phyloP scores from a whole-genome alignment of 148 eudicot genomes.

The Nepenthes mirabilis region DNA sequence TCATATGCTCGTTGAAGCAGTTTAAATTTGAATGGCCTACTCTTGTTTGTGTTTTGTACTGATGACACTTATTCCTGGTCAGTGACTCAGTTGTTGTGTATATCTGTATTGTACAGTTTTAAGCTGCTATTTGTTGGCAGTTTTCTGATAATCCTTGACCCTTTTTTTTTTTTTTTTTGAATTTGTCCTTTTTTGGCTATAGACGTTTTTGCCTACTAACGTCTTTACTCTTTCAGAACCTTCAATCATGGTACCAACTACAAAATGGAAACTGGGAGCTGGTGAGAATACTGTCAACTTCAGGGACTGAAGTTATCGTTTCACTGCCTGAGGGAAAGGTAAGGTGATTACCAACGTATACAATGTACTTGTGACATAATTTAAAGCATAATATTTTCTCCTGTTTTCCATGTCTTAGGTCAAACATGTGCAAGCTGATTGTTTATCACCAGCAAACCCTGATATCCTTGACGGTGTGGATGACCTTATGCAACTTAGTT shows the following conservation, averaged over 20 bases:
- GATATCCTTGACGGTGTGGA: conserved; percentile 94
- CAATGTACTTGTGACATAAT: background rate
- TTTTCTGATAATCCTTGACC: too few species aligned
- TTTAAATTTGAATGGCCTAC: too few species aligned
- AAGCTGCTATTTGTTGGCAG: too few species aligned
- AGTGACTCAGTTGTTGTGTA: too few species aligned
- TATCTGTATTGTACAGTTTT: too few species aligned
- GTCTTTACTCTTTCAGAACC: conserved; percentile 41
- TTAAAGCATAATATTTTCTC: conserved; percentile 2
- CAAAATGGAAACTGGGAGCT: conserved; percentile 91
- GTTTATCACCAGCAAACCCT: conserved; percentile 79
- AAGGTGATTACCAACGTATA: conserved; percentile 9
- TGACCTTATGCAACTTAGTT: conserved; percentile 96
- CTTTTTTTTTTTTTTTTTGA: background rate
- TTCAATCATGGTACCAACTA: conserved; percentile 77
- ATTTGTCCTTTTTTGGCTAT: background rate
- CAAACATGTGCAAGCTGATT: conserved; percentile 47
- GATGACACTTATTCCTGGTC: too few species aligned
- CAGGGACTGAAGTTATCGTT: conserved; percentile 51
- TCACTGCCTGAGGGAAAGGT: conserved; percentile 78
- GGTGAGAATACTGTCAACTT: conserved; percentile 52
- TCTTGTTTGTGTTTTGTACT: too few species aligned
- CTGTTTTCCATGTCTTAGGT: conserved; percentile 31
- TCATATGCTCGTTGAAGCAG: too few species aligned
- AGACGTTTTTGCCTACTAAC: background rate